Evolutionary conservation across 306 rosid genomes (phyloP).

Genomic region (Prunus campanulata): DNA sequence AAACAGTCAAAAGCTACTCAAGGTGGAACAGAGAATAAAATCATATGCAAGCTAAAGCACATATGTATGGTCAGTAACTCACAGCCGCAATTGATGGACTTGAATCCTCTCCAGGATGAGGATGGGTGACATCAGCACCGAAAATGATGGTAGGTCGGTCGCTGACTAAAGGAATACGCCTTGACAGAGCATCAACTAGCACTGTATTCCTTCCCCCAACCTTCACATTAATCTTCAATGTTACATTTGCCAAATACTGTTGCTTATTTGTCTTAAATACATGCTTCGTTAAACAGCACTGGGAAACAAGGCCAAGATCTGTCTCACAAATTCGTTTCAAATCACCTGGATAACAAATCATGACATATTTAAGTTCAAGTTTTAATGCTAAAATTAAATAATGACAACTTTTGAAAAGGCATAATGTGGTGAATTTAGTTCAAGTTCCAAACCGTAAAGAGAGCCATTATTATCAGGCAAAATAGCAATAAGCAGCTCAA

Average conservation of each 20-base stretch:
- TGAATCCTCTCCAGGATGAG: constrained; percentile 65
- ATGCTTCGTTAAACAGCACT: constrained; percentile 66
- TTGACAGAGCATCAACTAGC: constrained; percentile 69
- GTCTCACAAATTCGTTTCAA: constrained; percentile 72
- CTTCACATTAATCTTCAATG: constrained; percentile 67
- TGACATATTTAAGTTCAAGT: background rate
- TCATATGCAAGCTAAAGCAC: background rate
- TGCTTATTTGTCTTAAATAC: constrained; percentile 61
- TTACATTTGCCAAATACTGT: constrained; percentile 65
- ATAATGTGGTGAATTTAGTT: background rate
- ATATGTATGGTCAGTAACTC: constrained; percentile 17
- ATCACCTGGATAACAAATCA: constrained; percentile 40
- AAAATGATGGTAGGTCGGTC: constrained; percentile 77
- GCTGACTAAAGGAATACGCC: constrained; percentile 72
- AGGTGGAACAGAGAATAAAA: background rate
- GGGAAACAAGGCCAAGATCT: constrained; percentile 64
- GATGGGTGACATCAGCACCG: constrained; percentile 86
- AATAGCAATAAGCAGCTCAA: constrained; percentile 86
- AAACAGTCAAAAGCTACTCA: background rate
- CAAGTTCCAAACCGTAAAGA: constrained; percentile 63
- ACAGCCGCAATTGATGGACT: constrained; percentile 81
- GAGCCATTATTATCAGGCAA: constrained; percentile 92
- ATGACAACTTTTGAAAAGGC: background rate
- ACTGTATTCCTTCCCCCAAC: constrained; percentile 84
- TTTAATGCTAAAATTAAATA: background rate